Evolutionary conservation across 1,284 basidiomycete species (phyloP).

Genomic region (Nidula niveotomentosa): DNA sequence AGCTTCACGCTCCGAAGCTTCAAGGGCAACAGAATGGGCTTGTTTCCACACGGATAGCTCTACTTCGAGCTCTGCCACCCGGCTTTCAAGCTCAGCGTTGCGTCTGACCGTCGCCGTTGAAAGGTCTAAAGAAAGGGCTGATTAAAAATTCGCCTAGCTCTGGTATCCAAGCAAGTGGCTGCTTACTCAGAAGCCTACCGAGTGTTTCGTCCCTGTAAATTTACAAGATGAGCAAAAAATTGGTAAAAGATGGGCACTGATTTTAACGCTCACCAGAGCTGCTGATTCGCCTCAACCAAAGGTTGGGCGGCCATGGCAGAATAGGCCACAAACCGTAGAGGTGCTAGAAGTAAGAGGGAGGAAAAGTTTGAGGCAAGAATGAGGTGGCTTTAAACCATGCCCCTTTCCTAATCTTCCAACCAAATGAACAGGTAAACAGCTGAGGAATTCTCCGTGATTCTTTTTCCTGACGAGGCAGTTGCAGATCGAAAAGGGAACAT

Average conservation of each 20-base stretch:
- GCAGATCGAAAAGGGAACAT: conserved; percentile 37
- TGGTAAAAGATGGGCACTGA: conserved; percentile 2
- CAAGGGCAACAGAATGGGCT: conserved; percentile 58
- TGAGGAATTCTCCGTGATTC: conserved; percentile 36
- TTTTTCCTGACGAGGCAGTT: conserved; percentile 44
- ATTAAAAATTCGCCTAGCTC: conserved; percentile 7
- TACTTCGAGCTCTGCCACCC: conserved; percentile 64
- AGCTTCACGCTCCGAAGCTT: conserved; percentile 56
- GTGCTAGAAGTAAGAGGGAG: conserved; percentile 31
- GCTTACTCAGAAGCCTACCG: conserved; percentile 54
- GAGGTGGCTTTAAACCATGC: conserved; percentile 44
- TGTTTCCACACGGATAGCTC: conserved; percentile 71
- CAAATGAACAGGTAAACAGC: conserved; percentile 40
- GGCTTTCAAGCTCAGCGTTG: conserved; percentile 59
- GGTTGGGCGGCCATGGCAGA: conserved; percentile 55
- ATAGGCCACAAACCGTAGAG: conserved; percentile 26
- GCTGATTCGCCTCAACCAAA: conserved; percentile 55
- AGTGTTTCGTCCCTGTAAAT: conserved; percentile 62
- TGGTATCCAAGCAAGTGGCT: conserved; percentile 1
- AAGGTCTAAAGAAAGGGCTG: conserved; percentile 42
- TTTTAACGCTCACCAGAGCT: conserved; percentile 45
- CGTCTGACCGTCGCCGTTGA: conserved; percentile 61
- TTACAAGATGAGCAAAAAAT: conserved; percentile 14
- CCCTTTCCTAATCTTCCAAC: conserved; percentile 26
- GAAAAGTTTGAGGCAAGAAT: conserved; percentile 30